phyloP scores from a whole-genome alignment of 768 basidiomycete species.

The Termitomyces sp. region DNA sequence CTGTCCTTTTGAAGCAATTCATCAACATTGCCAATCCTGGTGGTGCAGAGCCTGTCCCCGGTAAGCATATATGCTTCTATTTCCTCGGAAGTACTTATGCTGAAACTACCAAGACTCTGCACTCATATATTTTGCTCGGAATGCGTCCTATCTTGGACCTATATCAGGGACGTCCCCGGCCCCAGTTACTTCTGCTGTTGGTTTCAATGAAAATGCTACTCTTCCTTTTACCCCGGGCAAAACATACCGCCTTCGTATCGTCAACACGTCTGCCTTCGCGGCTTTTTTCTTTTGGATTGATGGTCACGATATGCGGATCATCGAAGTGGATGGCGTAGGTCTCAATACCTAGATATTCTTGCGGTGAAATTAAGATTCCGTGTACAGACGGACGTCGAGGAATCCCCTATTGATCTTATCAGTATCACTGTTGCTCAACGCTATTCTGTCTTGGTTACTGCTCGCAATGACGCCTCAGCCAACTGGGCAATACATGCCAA shows the following conservation, averaged over 20 bases:
- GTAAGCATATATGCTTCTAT: slow-evolving; percentile 27
- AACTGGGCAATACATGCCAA: slow-evolving; percentile 92
- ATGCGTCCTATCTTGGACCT: slow-evolving; percentile 63
- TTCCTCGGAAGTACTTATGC: background rate
- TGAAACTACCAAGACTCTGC: slow-evolving; percentile 50
- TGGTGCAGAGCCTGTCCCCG: slow-evolving; percentile 87
- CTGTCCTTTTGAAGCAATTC: slow-evolving; percentile 57
- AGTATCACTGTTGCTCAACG: slow-evolving; percentile 84
- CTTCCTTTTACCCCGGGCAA: slow-evolving; percentile 82
- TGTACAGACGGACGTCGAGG: slow-evolving; percentile 67
- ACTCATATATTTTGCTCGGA: slow-evolving; percentile 80
- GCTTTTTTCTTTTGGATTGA: slow-evolving; percentile 88
- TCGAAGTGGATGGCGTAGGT: slow-evolving; percentile 80
- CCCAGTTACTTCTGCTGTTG: slow-evolving; percentile 52
- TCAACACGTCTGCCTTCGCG: slow-evolving; percentile 76
- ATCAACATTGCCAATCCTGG: slow-evolving; percentile 70
- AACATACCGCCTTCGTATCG: slow-evolving; percentile 83
- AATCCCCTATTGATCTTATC: slow-evolving; percentile 66
- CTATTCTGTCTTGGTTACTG: slow-evolving; percentile 89
- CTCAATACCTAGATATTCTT: background rate
- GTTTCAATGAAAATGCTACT: slow-evolving; percentile 85
- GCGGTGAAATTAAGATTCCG: background rate
- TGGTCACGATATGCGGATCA: slow-evolving; percentile 79
- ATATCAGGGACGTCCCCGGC: slow-evolving; percentile 43
- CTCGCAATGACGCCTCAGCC: slow-evolving; percentile 74